These are phyloP conservation scores for Colletotrichum caudatum DNA, from an alignment of 2,329 filamentous ascomycete genomes.

Conservation along the genomic window DNA sequence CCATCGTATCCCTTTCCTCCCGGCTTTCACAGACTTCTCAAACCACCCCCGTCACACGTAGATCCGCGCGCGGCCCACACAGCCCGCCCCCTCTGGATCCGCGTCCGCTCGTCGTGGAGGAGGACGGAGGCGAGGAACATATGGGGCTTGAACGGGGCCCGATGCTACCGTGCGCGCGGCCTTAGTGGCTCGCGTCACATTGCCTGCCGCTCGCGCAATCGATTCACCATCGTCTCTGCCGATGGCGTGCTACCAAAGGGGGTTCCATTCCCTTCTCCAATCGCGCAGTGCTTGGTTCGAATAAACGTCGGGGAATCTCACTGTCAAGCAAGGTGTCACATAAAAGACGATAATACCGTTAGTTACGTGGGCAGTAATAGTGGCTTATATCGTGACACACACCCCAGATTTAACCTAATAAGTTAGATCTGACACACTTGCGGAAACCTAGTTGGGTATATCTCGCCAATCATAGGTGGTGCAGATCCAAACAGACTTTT, in stretches of 20 bases:
- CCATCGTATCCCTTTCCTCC: not conserved
- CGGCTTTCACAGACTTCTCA: not conserved
- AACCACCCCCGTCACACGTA: not conserved
- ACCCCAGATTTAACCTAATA: no score
- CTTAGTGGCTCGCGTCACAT: slow-evolving; percentile 29
- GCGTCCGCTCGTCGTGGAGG: not conserved
- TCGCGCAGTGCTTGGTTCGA: not conserved
- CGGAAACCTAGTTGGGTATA: no score
- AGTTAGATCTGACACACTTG: no score
- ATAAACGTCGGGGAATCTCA: no score
- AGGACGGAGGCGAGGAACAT: not conserved
- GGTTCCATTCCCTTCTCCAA: not conserved
- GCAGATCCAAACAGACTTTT: no score
- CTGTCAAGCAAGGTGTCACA: no score
- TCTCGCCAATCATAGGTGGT: no score
- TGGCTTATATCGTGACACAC: no score
- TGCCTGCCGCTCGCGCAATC: slow-evolving; percentile 37
- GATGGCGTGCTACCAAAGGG: slow-evolving; percentile 31
- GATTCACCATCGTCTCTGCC: slow-evolving; percentile 33
- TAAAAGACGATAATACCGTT: no score
- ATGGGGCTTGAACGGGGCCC: slow-evolving; percentile 12
- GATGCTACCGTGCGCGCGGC: slow-evolving; percentile 15
- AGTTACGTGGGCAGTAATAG: no score
- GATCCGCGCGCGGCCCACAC: no score
- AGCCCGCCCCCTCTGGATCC: not conserved